Base-by-base conservation (phyloP, 2,329 filamentous ascomycete genomes). In the Colletotrichum cereale region DNA sequence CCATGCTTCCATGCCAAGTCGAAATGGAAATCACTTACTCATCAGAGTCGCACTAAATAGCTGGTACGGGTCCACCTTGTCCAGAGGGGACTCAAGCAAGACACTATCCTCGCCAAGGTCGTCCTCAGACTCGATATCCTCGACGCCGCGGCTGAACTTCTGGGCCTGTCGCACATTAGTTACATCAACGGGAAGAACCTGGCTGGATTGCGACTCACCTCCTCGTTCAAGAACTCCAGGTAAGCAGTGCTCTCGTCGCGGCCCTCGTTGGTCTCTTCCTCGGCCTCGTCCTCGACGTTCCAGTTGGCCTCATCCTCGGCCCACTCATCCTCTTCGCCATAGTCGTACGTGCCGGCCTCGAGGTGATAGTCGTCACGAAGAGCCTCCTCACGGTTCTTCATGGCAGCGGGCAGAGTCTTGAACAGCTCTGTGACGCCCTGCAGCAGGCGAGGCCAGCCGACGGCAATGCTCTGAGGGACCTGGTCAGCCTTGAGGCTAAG, bases 171-270 rank as follows among this genome's bases (percentile, higher is more conserved):
- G 8, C 3, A 3, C n/a, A 71, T 81, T 71, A 81, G 77, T 52
- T 38, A 8, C 21, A 29, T 6, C 42, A 18, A 47, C 6, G 5
- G 29, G 5, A 6, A 16, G 57, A 47, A 47, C n/a, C 56, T 31
- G 42, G 6, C 18, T 31, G 12, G 16, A 6, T 42, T 31, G 24
- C 14, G 29, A 78, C 86, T 80, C 79, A 91, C 92, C 86, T 98
- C 96, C 80, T 97, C 93, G 76, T 96, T 97, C 36, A 99, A 84
- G 85, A 99, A 99, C 75, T 98, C 95, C 57, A 99, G 89, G 80
- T 99, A 99, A 7, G 96, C 94, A 31, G 93, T 92, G 80, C 94
- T 96, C 83, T 98, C 96, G 77, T 98, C 96, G 78, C 95, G 93
- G 77, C 91, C 87, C 73, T 97, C 92, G 3, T 80, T 82, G 18